Evolutionary conservation across 2,329 filamentous ascomycete species (phyloP).

Genomic region (Aspergillus uvarum): DNA sequence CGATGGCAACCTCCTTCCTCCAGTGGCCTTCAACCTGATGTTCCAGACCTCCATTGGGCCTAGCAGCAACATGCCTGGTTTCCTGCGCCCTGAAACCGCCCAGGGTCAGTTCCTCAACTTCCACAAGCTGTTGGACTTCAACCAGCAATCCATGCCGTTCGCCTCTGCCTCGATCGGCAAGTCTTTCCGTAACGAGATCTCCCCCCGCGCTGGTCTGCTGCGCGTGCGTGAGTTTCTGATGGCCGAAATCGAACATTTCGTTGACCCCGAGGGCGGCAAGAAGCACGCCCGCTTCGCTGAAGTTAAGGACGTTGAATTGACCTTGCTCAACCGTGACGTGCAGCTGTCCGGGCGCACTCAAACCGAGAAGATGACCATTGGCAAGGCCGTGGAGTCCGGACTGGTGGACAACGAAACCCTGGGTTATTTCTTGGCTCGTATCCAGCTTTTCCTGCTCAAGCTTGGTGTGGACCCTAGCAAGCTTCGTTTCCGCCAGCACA

Average conservation of each 20-base stretch:
- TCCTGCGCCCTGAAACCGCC: conserved; percentile 89
- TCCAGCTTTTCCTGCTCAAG: conserved; percentile 84
- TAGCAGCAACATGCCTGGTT: conserved; percentile 81
- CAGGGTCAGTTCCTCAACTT: conserved; percentile 99
- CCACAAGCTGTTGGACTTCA: conserved; percentile 92
- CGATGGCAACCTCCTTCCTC: conserved; percentile 71
- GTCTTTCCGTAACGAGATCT: conserved; percentile 98
- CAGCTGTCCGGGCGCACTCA: conserved; percentile 84
- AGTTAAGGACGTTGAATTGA: conserved; percentile 78
- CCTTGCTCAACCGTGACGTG: conserved; percentile 78
- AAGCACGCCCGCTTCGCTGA: conserved; percentile 87
- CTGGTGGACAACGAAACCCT: conserved; percentile 96
- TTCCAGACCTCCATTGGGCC: conserved; percentile 95
- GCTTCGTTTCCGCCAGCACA: conserved; percentile 95
- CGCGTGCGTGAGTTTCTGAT: conserved; percentile 97
- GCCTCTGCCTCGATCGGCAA: conserved; percentile 96
- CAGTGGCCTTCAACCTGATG: conserved; percentile 97
- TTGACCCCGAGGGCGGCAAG: conserved; percentile 92
- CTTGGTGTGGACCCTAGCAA: conserved; percentile 85
- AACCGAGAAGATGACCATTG: conserved; percentile 71
- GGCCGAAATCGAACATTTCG: conserved; percentile 98
- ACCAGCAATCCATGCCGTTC: conserved; percentile 93
- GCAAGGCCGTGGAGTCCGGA: conserved; percentile 77
- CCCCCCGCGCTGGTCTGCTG: conserved; percentile 83
- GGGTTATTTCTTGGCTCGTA: conserved; percentile 93